A percentile compares a stretch with the other conserved stretches of the same genome.
phyloP scores from a whole-genome alignment of 805 yeast species.

The Sugiyamaella valdiviana region DNA sequence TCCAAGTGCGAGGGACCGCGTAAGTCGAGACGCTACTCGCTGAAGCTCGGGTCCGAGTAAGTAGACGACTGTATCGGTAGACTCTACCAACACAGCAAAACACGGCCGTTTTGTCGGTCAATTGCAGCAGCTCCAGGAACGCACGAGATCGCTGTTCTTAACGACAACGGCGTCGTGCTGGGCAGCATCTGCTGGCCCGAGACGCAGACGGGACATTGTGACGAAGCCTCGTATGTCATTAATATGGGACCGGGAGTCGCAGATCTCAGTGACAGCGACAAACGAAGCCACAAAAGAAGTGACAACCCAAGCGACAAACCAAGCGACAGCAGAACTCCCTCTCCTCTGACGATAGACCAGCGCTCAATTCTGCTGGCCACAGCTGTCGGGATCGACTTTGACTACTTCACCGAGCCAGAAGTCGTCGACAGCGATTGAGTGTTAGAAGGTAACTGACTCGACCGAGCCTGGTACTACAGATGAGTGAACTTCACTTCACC shows the following conservation, averaged over 20 bases:
- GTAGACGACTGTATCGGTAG: not conserved
- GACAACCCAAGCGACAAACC: not conserved
- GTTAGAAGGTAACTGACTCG: not conserved
- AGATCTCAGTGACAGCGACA: not conserved
- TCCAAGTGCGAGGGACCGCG: not conserved
- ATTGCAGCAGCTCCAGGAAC: not conserved
- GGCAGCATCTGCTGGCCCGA: not conserved
- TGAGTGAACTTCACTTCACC: too few relatives aligned
- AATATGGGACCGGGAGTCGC: not conserved
- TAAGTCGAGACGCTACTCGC: not conserved
- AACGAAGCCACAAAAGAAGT: not conserved
- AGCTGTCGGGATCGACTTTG: not conserved
- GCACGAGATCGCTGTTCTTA: not conserved
- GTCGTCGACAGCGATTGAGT: not conserved
- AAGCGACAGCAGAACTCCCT: too few relatives aligned
- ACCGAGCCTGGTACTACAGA: too few relatives aligned
- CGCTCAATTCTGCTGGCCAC: not conserved
- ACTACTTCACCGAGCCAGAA: not conserved
- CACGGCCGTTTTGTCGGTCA: not conserved
- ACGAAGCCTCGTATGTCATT: not conserved
- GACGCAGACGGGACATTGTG: not conserved
- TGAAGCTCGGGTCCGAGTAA: not conserved
- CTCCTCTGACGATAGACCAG: not conserved
- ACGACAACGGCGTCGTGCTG: not conserved
- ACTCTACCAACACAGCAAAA: not conserved